Conservation (phyloP, 2,329 filamentous ascomycete genomes). For the Rhexocercosporidium sp. region DNA sequence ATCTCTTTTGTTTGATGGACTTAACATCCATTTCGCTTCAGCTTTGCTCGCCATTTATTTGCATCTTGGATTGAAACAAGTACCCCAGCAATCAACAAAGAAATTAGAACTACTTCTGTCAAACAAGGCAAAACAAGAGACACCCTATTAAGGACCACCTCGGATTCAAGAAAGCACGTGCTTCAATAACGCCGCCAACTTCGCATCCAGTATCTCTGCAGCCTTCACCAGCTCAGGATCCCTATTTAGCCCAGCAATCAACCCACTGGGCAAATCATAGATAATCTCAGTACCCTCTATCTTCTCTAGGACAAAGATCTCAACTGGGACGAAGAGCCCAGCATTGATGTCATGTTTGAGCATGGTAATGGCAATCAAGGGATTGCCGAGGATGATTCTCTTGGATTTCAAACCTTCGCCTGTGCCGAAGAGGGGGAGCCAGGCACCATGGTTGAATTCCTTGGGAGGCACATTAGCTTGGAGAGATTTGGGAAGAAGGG, state of each 20-base stretch:
- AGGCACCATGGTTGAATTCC: slow-evolving; percentile 33
- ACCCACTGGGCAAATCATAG: slow-evolving; percentile 30
- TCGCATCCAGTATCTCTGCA: slow-evolving; percentile 25
- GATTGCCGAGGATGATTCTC: slow-evolving; percentile 35
- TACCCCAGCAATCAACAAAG: too few species aligned
- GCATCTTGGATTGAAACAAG: too few species aligned
- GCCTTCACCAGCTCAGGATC: slow-evolving; percentile 24
- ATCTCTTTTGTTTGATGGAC: too few species aligned
- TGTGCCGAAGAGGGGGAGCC: slow-evolving; percentile 30
- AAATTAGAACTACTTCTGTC: not conserved
- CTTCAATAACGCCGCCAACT: slow-evolving; percentile 26
- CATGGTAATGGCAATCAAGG: slow-evolving; percentile 36
- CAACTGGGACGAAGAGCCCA: slow-evolving; percentile 33
- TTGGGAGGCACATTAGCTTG: not conserved
- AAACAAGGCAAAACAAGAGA: not conserved
- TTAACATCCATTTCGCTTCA: too few species aligned
- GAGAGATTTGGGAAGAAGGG: too few species aligned
- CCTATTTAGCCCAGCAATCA: slow-evolving; percentile 25
- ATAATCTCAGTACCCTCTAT: slow-evolving; percentile 25
- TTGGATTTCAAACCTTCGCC: slow-evolving; percentile 24
- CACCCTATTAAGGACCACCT: not conserved
- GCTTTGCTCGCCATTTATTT: too few species aligned
- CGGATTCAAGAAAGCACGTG: slow-evolving; percentile 6
- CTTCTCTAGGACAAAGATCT: slow-evolving; percentile 30
- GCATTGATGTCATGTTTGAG: slow-evolving; percentile 28